Evolutionary conservation across 352 stramenopile species (phyloP).

Genomic region (Aphanomyces cochlioides): DNA sequence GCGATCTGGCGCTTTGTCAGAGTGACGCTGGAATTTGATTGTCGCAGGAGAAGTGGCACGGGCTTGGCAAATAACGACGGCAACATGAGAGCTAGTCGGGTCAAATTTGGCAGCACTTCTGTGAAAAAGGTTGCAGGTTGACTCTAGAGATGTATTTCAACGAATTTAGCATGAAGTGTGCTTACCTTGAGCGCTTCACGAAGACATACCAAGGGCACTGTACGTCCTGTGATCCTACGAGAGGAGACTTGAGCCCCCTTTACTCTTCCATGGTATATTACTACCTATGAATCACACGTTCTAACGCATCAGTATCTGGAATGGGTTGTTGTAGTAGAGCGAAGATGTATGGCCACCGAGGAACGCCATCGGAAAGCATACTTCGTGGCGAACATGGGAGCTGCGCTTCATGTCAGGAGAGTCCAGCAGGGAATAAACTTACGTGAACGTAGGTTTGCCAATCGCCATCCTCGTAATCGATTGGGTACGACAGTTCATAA

Average conservation of each 20-base stretch:
- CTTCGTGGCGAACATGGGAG: constrained; percentile 50
- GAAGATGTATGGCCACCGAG: constrained; percentile 68
- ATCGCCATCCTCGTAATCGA: background rate
- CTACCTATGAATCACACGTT: constrained; percentile 44
- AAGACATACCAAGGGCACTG: constrained; percentile 37
- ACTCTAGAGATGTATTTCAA: no score
- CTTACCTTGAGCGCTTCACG: constrained; percentile 41
- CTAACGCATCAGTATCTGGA: constrained; percentile 38
- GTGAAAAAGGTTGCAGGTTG: constrained; percentile 32
- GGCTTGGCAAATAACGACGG: constrained; percentile 46
- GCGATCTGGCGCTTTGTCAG: constrained; percentile 51
- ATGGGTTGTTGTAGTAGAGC: constrained; percentile 49
- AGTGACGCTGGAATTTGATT: constrained; percentile 30
- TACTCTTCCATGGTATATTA: constrained; percentile 18
- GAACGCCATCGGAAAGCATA: constrained; percentile 40
- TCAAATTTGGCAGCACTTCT: constrained; percentile 49
- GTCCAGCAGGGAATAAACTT: background rate
- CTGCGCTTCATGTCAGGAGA: background rate
- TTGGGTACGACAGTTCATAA: background rate
- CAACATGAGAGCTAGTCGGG: constrained; percentile 43
- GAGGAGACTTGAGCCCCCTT: background rate
- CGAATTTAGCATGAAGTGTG: constrained; percentile 32
- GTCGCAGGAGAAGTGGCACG: constrained; percentile 41
- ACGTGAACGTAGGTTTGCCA: background rate
- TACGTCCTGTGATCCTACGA: constrained; percentile 39